These are phyloP conservation scores for Amyloporia xantha DNA, from an alignment of 768 basidiomycete genomes.

Conservation along the genomic window DNA sequence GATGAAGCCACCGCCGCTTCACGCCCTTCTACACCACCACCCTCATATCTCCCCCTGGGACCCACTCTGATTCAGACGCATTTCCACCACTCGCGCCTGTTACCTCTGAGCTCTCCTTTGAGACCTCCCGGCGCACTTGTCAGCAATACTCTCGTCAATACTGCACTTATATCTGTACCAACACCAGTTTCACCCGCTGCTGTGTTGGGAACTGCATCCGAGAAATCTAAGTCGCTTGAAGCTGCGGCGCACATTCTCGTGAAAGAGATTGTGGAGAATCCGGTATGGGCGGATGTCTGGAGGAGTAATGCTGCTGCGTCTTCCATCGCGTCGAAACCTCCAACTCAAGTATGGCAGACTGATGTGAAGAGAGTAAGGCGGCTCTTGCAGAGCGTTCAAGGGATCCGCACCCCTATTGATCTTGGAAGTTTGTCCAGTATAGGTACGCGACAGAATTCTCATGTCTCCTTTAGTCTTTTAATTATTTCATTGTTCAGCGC, in stretches of 20 bases:
- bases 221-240: slow-evolving; percentile 63
- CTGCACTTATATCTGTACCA: slow-evolving; percentile 54
- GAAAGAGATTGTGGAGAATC: slow-evolving; percentile 68
- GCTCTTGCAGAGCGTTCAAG: slow-evolving; percentile 35
- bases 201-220: slow-evolving; percentile 52
- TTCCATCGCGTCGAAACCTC: slow-evolving; percentile 14
- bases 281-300: slow-evolving; percentile 64
- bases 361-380: slow-evolving; percentile 43
- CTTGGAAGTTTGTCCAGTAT: slow-evolving; percentile 37
- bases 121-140: slow-evolving; percentile 48
- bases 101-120: slow-evolving; percentile 56
- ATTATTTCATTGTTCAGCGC: neutral
- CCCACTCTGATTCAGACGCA: slow-evolving; percentile 60
- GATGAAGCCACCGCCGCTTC: slow-evolving; percentile 29
- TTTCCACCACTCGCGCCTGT: slow-evolving; percentile 57
- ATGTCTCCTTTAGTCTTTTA: neutral
- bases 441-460: neutral
- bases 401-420: slow-evolving; percentile 35
- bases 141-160: slow-evolving; percentile 12
- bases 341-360: slow-evolving; percentile 46
- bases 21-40: slow-evolving; percentile 63
- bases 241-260: slow-evolving; percentile 57
- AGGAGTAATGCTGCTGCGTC: slow-evolving; percentile 28
- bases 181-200: slow-evolving; percentile 85
- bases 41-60: slow-evolving; percentile 64